A percentile compares a stretch with the other conserved stretches of the same genome.
These are phyloP conservation scores for Pyrus pyrifolia DNA, from an alignment of 306 rosid genomes.

Conservation along the genomic window DNA sequence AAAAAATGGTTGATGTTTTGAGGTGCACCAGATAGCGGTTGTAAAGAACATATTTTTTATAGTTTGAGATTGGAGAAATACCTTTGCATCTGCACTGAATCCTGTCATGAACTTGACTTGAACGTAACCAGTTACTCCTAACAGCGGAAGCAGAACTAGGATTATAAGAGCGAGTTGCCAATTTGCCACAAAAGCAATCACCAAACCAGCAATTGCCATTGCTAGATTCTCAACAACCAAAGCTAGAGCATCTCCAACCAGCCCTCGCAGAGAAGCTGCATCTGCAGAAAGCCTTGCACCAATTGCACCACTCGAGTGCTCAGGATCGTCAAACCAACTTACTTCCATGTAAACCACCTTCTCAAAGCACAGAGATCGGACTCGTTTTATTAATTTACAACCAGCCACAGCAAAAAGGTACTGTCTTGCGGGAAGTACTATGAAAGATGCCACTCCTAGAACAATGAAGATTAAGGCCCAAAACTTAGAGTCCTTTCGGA, in stretches of 20 bases:
- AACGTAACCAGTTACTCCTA: slow-evolving; percentile 37
- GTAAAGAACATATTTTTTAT: neutral
- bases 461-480: slow-evolving; percentile 56
- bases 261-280: slow-evolving; percentile 49
- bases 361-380: slow-evolving; percentile 55
- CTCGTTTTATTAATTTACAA: slow-evolving; percentile 46
- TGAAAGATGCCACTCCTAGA: slow-evolving; percentile 32
- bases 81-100: slow-evolving; percentile 65
- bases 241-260: slow-evolving; percentile 74
- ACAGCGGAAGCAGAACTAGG: slow-evolving; percentile 51
- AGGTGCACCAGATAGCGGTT: neutral
- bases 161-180: slow-evolving; percentile 65
- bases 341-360: slow-evolving; percentile 68
- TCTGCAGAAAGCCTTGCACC: slow-evolving; percentile 75
- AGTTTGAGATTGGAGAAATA: slow-evolving; percentile 11
- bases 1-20: neutral
- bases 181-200: slow-evolving; percentile 55
- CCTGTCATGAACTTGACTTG: slow-evolving; percentile 58
- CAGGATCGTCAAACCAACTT: slow-evolving; percentile 64
- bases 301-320: slow-evolving; percentile 67
- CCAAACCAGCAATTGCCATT: slow-evolving; percentile 43
- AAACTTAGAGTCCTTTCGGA: slow-evolving; percentile 49
- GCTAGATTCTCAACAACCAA: slow-evolving; percentile 48
- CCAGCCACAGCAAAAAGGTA: slow-evolving; percentile 68
- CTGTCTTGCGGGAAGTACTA: slow-evolving; percentile 37